A percentile compares a stretch with the other conserved stretches of the same genome.
These are phyloP conservation scores for Ricinus communis DNA, from an alignment of 345 rosid species.

Conservation along the genomic window DNA sequence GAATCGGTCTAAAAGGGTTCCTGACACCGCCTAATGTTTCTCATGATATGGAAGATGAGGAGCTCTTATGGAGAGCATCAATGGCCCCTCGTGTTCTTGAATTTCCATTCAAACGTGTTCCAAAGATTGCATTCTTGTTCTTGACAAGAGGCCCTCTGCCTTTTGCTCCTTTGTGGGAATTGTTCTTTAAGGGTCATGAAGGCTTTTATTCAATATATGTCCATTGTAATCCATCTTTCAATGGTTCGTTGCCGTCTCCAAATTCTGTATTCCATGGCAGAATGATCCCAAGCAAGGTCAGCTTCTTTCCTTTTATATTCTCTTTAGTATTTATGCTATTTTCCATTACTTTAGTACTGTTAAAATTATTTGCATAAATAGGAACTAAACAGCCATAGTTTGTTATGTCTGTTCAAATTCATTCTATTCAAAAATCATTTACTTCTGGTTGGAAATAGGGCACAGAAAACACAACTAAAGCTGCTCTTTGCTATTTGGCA, in stretches of 20 bases:
- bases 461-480: too few species aligned
- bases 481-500: too few species aligned
- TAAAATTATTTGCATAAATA: too few species aligned
- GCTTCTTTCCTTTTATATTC: neutral
- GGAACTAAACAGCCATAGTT: too few species aligned
- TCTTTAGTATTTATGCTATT: neutral
- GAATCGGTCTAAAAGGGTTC: slow-evolving; percentile 5
- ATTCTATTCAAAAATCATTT: too few species aligned
- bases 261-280: slow-evolving; percentile 20
- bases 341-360: too few species aligned
- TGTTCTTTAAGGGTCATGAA: slow-evolving; percentile 27
- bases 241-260: neutral
- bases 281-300: slow-evolving; percentile 30
- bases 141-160: slow-evolving; percentile 13
- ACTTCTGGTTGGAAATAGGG: too few species aligned
- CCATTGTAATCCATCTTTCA: slow-evolving; percentile 18
- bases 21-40: slow-evolving; percentile 4
- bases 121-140: slow-evolving; percentile 29
- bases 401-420: too few species aligned
- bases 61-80: slow-evolving; percentile 29
- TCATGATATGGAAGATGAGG: slow-evolving; percentile 24
- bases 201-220: slow-evolving; percentile 21
- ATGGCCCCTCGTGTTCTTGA: slow-evolving; percentile 13
- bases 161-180: slow-evolving; percentile 26
- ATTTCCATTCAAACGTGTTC: slow-evolving; percentile 5